Conservation (phyloP, 495 filamentous ascomycete species). For the Hyaloscypha finlandica region DNA sequence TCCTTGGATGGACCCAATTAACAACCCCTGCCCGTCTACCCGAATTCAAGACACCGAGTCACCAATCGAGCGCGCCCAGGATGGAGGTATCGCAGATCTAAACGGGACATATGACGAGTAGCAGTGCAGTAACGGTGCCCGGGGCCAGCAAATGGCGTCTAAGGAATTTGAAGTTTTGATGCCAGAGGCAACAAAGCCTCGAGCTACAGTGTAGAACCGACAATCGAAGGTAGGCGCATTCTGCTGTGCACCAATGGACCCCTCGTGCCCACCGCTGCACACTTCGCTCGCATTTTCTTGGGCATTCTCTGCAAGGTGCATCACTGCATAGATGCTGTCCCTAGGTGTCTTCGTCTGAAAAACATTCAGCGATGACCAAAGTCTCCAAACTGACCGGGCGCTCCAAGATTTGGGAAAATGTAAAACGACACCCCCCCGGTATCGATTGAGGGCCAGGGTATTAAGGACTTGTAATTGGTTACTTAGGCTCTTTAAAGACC, state of each 20-base stretch:
- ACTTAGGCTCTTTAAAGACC: too few relatives aligned
- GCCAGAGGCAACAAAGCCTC: slow-evolving; percentile 13
- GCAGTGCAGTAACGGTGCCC: slow-evolving; percentile 19
- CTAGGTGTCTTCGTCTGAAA: slow-evolving; percentile 11
- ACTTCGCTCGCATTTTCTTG: slow-evolving; percentile 3
- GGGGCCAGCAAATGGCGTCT: slow-evolving; percentile 23
- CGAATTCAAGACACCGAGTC: slow-evolving; percentile 8
- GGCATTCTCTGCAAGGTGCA: not conserved
- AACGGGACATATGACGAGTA: not conserved
- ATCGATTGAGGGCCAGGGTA: too few relatives aligned
- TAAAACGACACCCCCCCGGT: too few relatives aligned
- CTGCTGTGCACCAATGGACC: too few relatives aligned
- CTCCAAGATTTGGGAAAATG: slow-evolving; percentile 15
- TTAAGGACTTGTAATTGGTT: too few relatives aligned
- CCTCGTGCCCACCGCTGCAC: not conserved
- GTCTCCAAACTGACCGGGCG: slow-evolving; percentile 15
- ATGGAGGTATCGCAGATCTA: not conserved
- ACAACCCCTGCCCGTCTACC: slow-evolving; percentile 10
- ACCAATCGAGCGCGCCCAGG: slow-evolving; percentile 12
- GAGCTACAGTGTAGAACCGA: slow-evolving; percentile 4
- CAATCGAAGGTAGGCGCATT: slow-evolving; percentile 5
- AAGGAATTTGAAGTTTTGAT: slow-evolving; percentile 21
- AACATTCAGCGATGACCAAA: slow-evolving; percentile 10
- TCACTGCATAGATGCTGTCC: slow-evolving; percentile 18
- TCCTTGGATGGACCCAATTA: not conserved